Conservation (phyloP, 495 filamentous ascomycete genomes). For the Aspergillus diversus region DNA sequence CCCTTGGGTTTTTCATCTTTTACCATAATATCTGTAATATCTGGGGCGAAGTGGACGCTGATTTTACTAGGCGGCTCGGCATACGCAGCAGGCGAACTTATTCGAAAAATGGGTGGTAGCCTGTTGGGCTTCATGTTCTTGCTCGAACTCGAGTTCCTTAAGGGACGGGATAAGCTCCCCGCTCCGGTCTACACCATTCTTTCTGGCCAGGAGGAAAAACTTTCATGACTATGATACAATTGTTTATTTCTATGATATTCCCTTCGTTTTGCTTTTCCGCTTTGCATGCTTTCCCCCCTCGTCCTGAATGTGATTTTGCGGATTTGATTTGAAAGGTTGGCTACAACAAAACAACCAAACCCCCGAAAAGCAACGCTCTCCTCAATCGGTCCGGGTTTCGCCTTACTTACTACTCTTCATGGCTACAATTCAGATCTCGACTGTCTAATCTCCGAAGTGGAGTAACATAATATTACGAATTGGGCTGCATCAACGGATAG, state of each 20-base stretch:
- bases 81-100: slow-evolving; percentile 81
- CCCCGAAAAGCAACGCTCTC: slow-evolving; percentile 1
- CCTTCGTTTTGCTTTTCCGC: slow-evolving; percentile 2
- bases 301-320: background rate
- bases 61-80: slow-evolving; percentile 78
- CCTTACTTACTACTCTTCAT: slow-evolving; percentile 4
- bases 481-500: slow-evolving; percentile 16
- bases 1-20: too few relatives aligned
- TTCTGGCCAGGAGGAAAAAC: slow-evolving; percentile 54
- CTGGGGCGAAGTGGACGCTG: background rate
- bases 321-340: background rate
- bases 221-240: slow-evolving; percentile 14
- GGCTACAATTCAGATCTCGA: slow-evolving; percentile 13
- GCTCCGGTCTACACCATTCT: slow-evolving; percentile 87
- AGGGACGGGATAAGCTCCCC: slow-evolving; percentile 86
- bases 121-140: slow-evolving; percentile 92
- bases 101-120: slow-evolving; percentile 81
- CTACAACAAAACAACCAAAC: slow-evolving; percentile 7
- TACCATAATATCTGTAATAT: too few relatives aligned
- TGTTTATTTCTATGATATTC: slow-evolving; percentile 1
- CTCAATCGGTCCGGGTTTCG: slow-evolving; percentile 8
- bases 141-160: slow-evolving; percentile 92
- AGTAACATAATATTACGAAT: slow-evolving; percentile 8
- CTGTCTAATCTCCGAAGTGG: slow-evolving; percentile 10
- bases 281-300: background rate